Percentiles rank a stretch among this genome's conserved stretches.
phyloP scores from a whole-genome alignment of 441 rosid genomes.

The Dalechampia spathulata region DNA sequence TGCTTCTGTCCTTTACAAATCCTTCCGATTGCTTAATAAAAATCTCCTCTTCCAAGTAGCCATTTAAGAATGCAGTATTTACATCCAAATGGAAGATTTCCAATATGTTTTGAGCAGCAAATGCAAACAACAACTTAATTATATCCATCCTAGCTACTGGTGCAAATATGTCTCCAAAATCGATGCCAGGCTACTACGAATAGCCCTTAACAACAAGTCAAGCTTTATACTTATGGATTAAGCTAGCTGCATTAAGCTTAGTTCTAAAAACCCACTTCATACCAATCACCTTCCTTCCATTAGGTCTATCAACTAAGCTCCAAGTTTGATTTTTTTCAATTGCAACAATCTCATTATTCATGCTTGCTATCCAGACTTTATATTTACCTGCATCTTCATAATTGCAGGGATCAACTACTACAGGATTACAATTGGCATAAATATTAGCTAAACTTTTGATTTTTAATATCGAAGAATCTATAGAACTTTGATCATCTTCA shows the following conservation, averaged over 20 bases:
- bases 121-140: not conserved
- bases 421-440: too few relatives aligned
- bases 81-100: not conserved
- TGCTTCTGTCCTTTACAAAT: not conserved
- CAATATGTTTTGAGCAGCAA: not conserved
- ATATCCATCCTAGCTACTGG: not conserved
- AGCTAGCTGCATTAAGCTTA: not conserved
- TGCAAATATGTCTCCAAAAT: not conserved
- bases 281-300: not conserved
- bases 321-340: not conserved
- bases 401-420: too few relatives aligned
- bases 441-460: too few relatives aligned
- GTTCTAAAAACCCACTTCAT: not conserved
- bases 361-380: not conserved
- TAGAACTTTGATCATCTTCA: too few relatives aligned
- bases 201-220: not conserved
- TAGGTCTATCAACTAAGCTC: not conserved
- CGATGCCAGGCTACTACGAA: not conserved
- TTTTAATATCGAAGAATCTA: too few relatives aligned
- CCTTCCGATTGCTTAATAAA: not conserved
- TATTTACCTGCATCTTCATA: too few relatives aligned
- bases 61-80: not conserved
- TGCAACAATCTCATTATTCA: not conserved
- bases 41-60: not conserved
- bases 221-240: not conserved